These are phyloP conservation scores for Penicillium alfredii DNA, from an alignment of 495 filamentous ascomycete genomes.

Conservation along the genomic window DNA sequence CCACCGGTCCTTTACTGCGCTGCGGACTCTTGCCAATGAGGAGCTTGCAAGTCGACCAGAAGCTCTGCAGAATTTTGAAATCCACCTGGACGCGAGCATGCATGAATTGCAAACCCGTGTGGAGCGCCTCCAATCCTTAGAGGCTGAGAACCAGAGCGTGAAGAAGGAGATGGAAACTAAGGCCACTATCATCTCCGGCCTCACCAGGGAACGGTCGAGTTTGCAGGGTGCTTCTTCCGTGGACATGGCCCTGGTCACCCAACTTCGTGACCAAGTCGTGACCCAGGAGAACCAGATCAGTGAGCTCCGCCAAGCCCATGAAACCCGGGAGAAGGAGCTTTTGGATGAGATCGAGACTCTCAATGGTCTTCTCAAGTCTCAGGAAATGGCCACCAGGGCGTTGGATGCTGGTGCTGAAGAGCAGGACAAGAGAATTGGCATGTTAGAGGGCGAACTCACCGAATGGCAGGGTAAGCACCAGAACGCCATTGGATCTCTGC, in stretches of 20 bases:
- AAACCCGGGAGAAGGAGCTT: conserved; percentile 67
- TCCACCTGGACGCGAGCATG: conserved; percentile 86
- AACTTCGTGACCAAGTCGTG: conserved; percentile 78
- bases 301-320: conserved; percentile 65
- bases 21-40: conserved; percentile 80
- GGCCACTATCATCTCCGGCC: conserved; percentile 86
- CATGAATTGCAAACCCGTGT: conserved; percentile 82
- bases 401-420: conserved; percentile 42
- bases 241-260: conserved; percentile 87
- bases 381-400: conserved; percentile 36
- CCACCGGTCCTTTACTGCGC: conserved; percentile 82
- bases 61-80: conserved; percentile 84
- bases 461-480: conserved; percentile 73
- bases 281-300: conserved; percentile 77
- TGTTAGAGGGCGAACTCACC: conserved; percentile 69
- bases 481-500: conserved; percentile 61
- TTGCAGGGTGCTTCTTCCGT: conserved; percentile 77
- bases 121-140: conserved; percentile 82
- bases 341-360: conserved; percentile 61
- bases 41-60: conserved; percentile 79
- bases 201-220: conserved; percentile 86
- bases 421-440: conserved; percentile 58
- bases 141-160: conserved; percentile 73
- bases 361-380: conserved; percentile 49
- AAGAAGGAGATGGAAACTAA: conserved; percentile 97